A percentile compares a stretch with the other conserved stretches of the same genome.
These are phyloP conservation scores for Coemansia sp. DNA, from an alignment of 192 early-diverging fungal genomes.

Conservation along the genomic window DNA sequence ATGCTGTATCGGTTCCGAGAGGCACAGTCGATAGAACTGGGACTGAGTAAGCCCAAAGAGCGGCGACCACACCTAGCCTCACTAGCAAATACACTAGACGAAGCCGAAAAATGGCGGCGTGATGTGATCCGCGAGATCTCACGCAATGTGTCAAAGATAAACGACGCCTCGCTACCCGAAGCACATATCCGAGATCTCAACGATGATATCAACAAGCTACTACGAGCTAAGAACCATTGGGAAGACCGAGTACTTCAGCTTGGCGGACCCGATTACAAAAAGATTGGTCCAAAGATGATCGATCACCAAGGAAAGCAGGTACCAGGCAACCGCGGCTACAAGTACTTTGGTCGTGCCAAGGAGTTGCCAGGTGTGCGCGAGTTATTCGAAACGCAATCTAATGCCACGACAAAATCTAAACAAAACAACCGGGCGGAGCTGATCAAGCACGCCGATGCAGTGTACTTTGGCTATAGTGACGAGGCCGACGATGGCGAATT, in stretches of 20 bases:
- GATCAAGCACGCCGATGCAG: constrained; percentile 79
- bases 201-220: constrained; percentile 93
- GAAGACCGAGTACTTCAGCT: constrained; percentile 87
- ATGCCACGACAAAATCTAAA: constrained; percentile 42
- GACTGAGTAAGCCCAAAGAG: constrained; percentile 63
- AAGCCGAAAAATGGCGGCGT: constrained; percentile 90
- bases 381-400: constrained; percentile 71
- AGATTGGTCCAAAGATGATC: constrained; percentile 71
- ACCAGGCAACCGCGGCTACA: constrained; percentile 88
- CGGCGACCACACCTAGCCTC: constrained; percentile 77
- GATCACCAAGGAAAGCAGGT: constrained; percentile 88
- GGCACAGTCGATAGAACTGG: constrained; percentile 83
- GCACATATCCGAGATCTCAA: constrained; percentile 92
- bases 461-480: constrained; percentile 94
- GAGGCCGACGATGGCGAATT: constrained; percentile 84
- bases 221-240: constrained; percentile 91
- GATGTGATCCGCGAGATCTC: constrained; percentile 90
- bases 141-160: constrained; percentile 83
- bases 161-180: constrained; percentile 87
- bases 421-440: constrained; percentile 69
- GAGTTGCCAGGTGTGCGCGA: constrained; percentile 93
- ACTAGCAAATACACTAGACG: constrained; percentile 65
- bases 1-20: constrained; percentile 98
- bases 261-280: constrained; percentile 91
- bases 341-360: constrained; percentile 96